phyloP scores from a whole-genome alignment of 2,329 filamentous ascomycete species.

The Arthrobotrys iridis region DNA sequence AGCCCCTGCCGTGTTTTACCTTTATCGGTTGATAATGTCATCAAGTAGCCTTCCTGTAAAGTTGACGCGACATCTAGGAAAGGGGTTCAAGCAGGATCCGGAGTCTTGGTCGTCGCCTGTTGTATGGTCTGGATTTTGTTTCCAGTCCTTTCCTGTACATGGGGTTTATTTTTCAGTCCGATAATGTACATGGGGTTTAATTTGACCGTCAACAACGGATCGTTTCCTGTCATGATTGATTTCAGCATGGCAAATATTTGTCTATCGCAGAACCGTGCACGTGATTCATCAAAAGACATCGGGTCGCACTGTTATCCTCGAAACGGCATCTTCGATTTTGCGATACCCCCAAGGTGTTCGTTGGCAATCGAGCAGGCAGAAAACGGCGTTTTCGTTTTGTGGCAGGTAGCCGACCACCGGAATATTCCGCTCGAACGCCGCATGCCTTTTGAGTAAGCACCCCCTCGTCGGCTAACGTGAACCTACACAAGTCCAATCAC shows the following conservation, averaged over 20 bases:
- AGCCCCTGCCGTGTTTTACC: background rate
- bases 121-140: no score
- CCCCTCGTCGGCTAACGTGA: conserved; percentile 16
- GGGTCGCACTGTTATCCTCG: conserved; percentile 30
- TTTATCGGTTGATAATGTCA: background rate
- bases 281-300: conserved; percentile 25
- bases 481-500: conserved; percentile 11
- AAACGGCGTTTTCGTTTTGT: conserved; percentile 32
- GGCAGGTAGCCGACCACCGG: conserved; percentile 30
- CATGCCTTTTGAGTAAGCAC: background rate
- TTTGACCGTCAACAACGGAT: background rate
- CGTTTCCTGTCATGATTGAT: background rate
- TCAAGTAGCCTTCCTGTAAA: background rate
- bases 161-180: no score
- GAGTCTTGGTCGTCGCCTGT: no score
- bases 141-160: no score
- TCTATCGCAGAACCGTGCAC: conserved; percentile 6
- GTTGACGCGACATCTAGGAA: no score
- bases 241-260: background rate
- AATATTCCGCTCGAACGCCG: conserved; percentile 19
- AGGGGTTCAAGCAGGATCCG: no score
- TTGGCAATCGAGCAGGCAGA: conserved; percentile 17
- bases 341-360: conserved; percentile 20
- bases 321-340: conserved; percentile 21
- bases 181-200: no score